Percentiles rank a stretch among this genome's conserved stretches.
Conservation (phyloP, 176 grass and related monocot genomes). For the Rhipidocladum racemiflorum region DNA sequence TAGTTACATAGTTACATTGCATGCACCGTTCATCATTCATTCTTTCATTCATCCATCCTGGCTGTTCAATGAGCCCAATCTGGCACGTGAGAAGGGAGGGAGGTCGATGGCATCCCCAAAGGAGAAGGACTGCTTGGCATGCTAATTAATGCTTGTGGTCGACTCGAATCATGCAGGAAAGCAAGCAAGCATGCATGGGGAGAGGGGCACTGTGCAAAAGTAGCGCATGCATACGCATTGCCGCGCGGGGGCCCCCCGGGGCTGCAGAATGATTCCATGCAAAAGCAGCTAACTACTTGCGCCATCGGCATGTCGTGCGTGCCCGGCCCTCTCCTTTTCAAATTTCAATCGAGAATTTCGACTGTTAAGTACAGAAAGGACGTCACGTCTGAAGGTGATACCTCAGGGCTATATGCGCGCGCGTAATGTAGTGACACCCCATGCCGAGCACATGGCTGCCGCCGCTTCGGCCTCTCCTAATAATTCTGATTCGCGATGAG, state of each 20-base stretch:
- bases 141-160: background rate
- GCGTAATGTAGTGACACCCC: background rate
- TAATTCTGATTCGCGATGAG: background rate
- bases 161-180: background rate
- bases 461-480: background rate
- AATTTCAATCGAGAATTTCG: constrained; percentile 23
- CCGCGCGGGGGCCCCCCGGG: background rate
- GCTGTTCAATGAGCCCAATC: background rate
- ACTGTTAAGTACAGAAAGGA: constrained; percentile 19
- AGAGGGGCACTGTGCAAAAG: constrained; percentile 8
- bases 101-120: background rate
- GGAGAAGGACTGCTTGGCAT: too few relatives aligned
- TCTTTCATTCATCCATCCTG: background rate
- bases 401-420: background rate
- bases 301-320: constrained; percentile 24
- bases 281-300: constrained; percentile 21
- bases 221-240: background rate
- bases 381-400: constrained; percentile 26
- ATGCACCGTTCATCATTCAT: background rate
- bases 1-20: too few relatives aligned
- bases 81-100: background rate
- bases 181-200: constrained; percentile 7
- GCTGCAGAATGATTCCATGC: constrained; percentile 37
- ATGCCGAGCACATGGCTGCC: background rate
- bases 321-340: constrained; percentile 11